Evolutionary conservation across 2,329 filamentous ascomycete genomes (phyloP).

Genomic region (Amauroascus verrucosus): DNA sequence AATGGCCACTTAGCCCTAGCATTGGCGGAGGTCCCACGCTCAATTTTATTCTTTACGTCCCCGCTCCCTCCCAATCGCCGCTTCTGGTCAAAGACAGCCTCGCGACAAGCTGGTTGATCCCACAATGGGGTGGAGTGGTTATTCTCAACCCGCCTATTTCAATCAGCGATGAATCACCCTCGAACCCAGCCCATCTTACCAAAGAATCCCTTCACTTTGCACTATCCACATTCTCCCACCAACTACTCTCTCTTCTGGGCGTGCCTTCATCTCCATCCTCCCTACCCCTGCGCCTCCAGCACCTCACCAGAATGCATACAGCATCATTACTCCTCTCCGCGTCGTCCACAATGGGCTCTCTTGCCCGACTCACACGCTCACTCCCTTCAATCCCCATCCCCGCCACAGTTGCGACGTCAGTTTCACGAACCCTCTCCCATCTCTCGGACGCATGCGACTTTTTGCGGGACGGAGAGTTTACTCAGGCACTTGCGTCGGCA

Average conservation of each 20-base stretch:
- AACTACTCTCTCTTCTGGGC: conserved; percentile 78
- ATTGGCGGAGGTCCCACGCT: conserved; percentile 89
- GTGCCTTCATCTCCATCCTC: conserved; percentile 68
- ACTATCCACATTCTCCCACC: conserved; percentile 81
- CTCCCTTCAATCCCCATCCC: conserved; percentile 89
- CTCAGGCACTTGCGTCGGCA: conserved; percentile 64
- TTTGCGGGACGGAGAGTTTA: conserved; percentile 51
- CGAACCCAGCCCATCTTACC: conserved; percentile 44
- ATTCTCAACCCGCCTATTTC: conserved; percentile 51
- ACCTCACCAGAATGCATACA: conserved; percentile 73
- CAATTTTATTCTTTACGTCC: conserved; percentile 89
- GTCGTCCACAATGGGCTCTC: conserved; percentile 84
- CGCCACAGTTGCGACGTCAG: conserved; percentile 71
- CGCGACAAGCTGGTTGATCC: conserved; percentile 78
- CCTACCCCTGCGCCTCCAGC: conserved; percentile 72
- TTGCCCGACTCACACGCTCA: conserved; percentile 73
- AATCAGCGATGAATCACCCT: conserved; percentile 21
- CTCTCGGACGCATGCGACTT: conserved; percentile 66
- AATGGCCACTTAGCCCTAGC: conserved; percentile 91
- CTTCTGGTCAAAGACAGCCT: conserved; percentile 50
- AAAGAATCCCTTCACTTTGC: conserved; percentile 61
- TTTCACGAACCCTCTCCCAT: conserved; percentile 67
- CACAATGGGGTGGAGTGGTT: conserved; percentile 80
- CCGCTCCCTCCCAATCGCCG: conserved; percentile 55
- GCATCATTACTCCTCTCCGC: conserved; percentile 78